Conservation (phyloP, 768 basidiomycete species). For the Mycena kentingensis region DNA sequence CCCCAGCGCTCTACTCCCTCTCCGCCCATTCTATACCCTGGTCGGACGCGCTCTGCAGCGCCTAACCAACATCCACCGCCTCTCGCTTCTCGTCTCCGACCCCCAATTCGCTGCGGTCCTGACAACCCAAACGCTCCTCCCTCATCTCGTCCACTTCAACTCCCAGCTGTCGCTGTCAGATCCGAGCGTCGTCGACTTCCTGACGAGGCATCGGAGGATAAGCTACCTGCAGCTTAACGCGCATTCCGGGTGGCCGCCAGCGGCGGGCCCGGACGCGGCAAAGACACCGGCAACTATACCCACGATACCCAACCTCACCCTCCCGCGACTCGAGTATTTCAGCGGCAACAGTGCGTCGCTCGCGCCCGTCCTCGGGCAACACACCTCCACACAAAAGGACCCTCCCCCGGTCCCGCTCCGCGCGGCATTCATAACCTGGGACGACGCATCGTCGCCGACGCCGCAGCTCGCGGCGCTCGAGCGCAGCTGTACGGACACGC, state of each 20-base stretch:
- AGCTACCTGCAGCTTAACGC: constrained; percentile 34
- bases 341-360: constrained; percentile 38
- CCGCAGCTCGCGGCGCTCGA: constrained; percentile 34
- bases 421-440: constrained; percentile 41
- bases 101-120: constrained; percentile 30
- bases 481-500: constrained; percentile 33
- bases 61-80: constrained; percentile 31
- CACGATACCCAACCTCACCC: constrained; percentile 15
- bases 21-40: constrained; percentile 34
- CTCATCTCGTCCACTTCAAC: constrained; percentile 37
- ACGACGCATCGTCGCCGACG: constrained; percentile 32
- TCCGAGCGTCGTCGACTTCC: constrained; percentile 32
- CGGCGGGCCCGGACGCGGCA: too few species aligned
- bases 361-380: constrained; percentile 30
- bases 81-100: constrained; percentile 36
- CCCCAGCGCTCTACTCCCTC: constrained; percentile 22
- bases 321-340: constrained; percentile 40
- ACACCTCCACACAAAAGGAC: too few species aligned
- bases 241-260: constrained; percentile 31
- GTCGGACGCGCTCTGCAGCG: constrained; percentile 31
- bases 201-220: constrained; percentile 38
- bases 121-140: constrained; percentile 25
- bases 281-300: too few species aligned
- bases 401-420: too few species aligned
- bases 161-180: constrained; percentile 36